phyloP scores from a whole-genome alignment of 2,329 filamentous ascomycete species.

The Fusarium camptoceras region DNA sequence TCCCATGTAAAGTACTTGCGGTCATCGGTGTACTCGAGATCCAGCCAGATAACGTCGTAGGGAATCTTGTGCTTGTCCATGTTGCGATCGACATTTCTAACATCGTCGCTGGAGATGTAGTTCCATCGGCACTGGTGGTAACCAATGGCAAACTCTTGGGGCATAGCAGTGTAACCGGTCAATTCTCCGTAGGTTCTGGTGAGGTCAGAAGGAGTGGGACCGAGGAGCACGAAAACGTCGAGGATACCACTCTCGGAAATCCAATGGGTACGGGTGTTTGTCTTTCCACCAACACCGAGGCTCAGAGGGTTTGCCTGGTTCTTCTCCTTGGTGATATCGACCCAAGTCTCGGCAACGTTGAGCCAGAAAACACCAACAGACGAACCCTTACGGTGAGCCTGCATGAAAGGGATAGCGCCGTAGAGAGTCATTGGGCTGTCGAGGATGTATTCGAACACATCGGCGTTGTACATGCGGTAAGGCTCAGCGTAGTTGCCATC shows the following conservation, averaged over 20 bases:
- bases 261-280: constrained; percentile 92
- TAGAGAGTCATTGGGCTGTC: constrained; percentile 99
- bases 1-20: constrained; percentile 99
- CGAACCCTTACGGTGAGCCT: constrained; percentile 92
- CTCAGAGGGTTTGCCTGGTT: constrained; percentile 79
- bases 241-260: constrained; percentile 91
- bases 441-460: constrained; percentile 97
- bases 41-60: constrained; percentile 99
- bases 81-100: constrained; percentile 94
- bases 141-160: constrained; percentile 89
- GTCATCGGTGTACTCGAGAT: constrained; percentile 96
- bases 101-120: constrained; percentile 96
- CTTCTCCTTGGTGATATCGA: constrained; percentile 89
- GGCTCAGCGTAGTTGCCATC: constrained; percentile 87
- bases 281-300: constrained; percentile 75
- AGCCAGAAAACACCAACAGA: constrained; percentile 98
- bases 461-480: constrained; percentile 94
- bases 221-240: constrained; percentile 94
- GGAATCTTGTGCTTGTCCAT: constrained; percentile 96
- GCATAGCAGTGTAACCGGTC: constrained; percentile 90
- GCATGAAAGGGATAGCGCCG: constrained; percentile 97
- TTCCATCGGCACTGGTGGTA: constrained; percentile 99
- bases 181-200: constrained; percentile 87
- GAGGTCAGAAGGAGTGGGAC: constrained; percentile 85
- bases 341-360: constrained; percentile 96